Base-by-base conservation (phyloP, 495 filamentous ascomycete genomes). In the Xylaria longipes region DNA sequence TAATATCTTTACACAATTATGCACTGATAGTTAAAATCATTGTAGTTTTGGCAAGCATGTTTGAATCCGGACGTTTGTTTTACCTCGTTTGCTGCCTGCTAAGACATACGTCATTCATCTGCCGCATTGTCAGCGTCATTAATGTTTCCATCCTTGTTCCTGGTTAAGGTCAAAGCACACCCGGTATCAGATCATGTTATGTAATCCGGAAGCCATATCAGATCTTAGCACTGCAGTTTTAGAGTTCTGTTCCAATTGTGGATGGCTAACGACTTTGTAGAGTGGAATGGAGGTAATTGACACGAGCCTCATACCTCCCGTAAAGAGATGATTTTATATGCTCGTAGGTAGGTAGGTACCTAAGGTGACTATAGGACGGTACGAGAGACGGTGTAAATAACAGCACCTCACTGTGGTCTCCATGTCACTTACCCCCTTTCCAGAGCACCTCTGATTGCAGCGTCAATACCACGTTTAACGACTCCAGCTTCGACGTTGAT, bases 31-130 rank as follows among this genome's bases (percentile, higher is more conserved):
- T 54, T 54, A 12, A 20, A 27, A 8, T 52, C 14, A 45, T 17
- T 45, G 43, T 20, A 20, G 43, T 5, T 20, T 17, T 17, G 15
- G 15, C 14, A 45, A 6, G 43, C 43, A 45, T 45, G 15, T 45
- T 20, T 17, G 15, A 15, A 17, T 45, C 43, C 17, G 20, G 29
- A 60, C 11, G 12, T 31, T 31, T n/a, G 15, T 60, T 35, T 17
- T 17, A 33, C 17, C 5, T n/a, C 20, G 39, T 63, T 63, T 46
- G 37, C 22, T 45, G 62, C 17, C 35, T 62, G 6, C 25, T 0
- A 29, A 35, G 62, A 58, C 43, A 15, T 65, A 65, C 43, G 62
- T 65, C 62, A 50, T 65, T 5, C 20, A 48, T 27, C 8, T 35
- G 27, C 50, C 43, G 50, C 0, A 3, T 48, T 50, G 25, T 27